Evolutionary conservation across 2,329 filamentous ascomycete species (phyloP).

Genomic region (Didymella keratinophila): DNA sequence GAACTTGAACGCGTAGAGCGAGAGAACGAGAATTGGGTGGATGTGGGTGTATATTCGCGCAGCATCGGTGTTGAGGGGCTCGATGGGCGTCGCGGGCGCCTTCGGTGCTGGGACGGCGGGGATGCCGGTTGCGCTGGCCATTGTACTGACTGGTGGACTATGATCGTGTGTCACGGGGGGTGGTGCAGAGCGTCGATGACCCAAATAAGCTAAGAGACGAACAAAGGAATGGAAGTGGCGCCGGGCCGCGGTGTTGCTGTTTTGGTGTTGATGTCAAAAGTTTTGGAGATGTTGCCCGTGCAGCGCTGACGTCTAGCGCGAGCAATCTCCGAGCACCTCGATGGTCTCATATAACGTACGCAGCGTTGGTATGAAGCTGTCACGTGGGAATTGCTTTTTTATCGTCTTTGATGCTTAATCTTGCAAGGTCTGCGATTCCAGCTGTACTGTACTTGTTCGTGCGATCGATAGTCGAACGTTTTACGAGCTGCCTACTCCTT

Average conservation of each 20-base stretch:
- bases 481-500: slow-evolving; percentile 26
- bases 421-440: not conserved
- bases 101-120: slow-evolving; percentile 32
- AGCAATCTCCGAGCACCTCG: slow-evolving; percentile 24
- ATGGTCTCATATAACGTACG: slow-evolving; percentile 12
- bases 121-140: slow-evolving; percentile 40
- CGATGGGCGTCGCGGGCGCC: slow-evolving; percentile 51
- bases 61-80: slow-evolving; percentile 56
- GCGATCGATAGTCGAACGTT: not conserved
- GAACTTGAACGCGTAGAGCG: slow-evolving; percentile 70
- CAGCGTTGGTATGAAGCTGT: not conserved
- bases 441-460: not conserved
- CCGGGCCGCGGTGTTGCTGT: slow-evolving; percentile 27
- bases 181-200: not conserved
- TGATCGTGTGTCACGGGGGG: not conserved
- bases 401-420: not conserved
- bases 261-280: slow-evolving; percentile 20
- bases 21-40: slow-evolving; percentile 73
- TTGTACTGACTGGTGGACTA: slow-evolving; percentile 19
- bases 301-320: slow-evolving; percentile 23
- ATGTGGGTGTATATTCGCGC: slow-evolving; percentile 67
- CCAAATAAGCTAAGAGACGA: not conserved
- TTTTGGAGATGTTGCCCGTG: slow-evolving; percentile 32
- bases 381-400: not conserved
- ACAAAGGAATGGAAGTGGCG: slow-evolving; percentile 33